phyloP scores from a whole-genome alignment of 345 rosid species.

The Capsella bursapastoris region DNA sequence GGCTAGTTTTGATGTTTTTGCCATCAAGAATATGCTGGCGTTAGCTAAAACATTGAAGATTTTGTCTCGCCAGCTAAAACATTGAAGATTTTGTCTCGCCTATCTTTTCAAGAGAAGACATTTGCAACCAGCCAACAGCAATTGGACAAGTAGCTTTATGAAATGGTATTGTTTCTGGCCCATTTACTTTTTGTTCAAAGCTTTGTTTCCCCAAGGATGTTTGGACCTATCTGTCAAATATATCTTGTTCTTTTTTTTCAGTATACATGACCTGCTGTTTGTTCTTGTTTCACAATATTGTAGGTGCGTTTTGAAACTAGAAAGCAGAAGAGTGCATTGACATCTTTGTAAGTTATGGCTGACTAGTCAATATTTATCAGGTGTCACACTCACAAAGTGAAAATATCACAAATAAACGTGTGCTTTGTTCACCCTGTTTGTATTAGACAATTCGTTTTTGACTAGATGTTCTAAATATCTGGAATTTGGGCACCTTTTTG shows the following conservation, averaged over 20 bases:
- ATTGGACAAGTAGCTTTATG: neutral
- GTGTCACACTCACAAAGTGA: neutral
- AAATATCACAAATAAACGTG: neutral
- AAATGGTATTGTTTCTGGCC: conserved; percentile 22
- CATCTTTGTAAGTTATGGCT: conserved; percentile 3
- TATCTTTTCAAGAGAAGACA: conserved; percentile 8
- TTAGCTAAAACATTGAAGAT: neutral
- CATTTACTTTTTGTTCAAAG: conserved; percentile 12
- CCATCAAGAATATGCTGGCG: neutral
- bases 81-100: neutral
- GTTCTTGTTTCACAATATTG: neutral
- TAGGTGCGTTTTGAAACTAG: neutral
- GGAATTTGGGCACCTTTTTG: neutral
- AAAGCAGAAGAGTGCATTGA: neutral
- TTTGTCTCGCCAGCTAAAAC: neutral
- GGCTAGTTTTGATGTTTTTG: conserved; percentile 11
- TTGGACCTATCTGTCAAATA: conserved; percentile 8
- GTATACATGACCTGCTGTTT: neutral
- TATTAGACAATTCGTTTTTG: neutral
- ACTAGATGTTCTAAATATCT: neutral
- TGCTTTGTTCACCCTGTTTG: neutral
- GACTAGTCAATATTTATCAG: neutral
- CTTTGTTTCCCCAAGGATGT: conserved; percentile 5
- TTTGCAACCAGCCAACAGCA: neutral
- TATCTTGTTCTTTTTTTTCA: neutral